Base-by-base conservation (phyloP, 148 eudicot genomes). In the Rhododendron simsii region DNA sequence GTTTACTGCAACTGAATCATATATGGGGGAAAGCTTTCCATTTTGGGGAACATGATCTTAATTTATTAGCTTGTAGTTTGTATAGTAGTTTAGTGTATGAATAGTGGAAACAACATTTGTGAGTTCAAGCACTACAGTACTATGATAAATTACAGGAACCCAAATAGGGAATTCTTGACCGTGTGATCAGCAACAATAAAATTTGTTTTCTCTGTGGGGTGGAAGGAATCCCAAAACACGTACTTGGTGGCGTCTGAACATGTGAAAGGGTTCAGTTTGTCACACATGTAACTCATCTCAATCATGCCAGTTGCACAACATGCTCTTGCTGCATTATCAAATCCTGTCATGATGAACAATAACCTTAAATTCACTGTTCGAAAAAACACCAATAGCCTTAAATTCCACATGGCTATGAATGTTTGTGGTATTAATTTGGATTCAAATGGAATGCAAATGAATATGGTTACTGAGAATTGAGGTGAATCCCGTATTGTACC, bases 171-270 rank as follows among this genome's bases (percentile, higher is more conserved):
- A 63, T 87, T 87, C 61, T 50, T 86, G 81, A 88, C 69, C 2
- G 84, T 71, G 74, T 88, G 44, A 41, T 88, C 30, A 14, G 93
- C 91, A 18, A 91, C 28, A 28, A 91, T 89, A 61, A 55, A 76
- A 53, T 89, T 90, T 83, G 93, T 91, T 85, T 65, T 91, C 83
- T 91, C 91, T 18, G 93, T 81, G 14, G 91, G 90, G 55, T 91
- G 93, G 71, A 91, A 80, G 28, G 93, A 82, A 87, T 91, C 93
- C 93, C 93, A 91, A 73, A 91, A 91, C 51, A 91, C 90, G 78
- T 85, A 90, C 71, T 87, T 85, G 15, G 73, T 71, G 20, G 91
- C 87, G 15, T 91, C 91, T 37, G 11, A 23, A 81, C 93, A 91
- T 21, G 93, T 90, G 59, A 84, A 85, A n/a, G 89, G 90, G 67